Evolutionary conservation across 805 yeast species (phyloP), one percentile per base, ranked within the genome.

Genomic region (Scheffersomyces stipitis): DNA sequence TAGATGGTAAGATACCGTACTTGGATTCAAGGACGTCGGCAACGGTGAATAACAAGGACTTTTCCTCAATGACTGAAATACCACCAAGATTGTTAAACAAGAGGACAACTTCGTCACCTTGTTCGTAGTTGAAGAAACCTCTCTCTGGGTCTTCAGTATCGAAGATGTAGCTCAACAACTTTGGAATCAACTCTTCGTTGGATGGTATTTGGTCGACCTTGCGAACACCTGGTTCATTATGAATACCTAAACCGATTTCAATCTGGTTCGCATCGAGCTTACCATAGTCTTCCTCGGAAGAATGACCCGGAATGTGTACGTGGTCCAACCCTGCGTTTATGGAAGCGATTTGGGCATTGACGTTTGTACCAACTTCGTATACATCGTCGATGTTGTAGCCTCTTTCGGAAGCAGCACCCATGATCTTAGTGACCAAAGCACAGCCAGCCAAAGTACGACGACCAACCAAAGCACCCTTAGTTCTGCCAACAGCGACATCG

Each of bases 61-160:
- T 47, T 29, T 54, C 53, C 42, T 64, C 70, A 20, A 64, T 42
- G 28, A 54, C 52, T 14, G 70, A 54, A 24, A 60, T 54, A 8
- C 70, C 70, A n/a, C 69, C 70, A 24, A 64, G 51, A 29, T 64
- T 64, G 45, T 63, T 64, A 38, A 64, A 40, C 18, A 60, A 52
- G 28, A 64, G 34, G 2, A 57, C 55, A 27, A 64, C 49, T 31
- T 52, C 43, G 40, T 64, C 69, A 16, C 50, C 50, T 9, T 36
- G 28, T 12, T 46, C 54, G 37, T 59, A 60, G 3, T 49, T 26
- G 45, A 64, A 58, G 36, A 49, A 64, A 6, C 59, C 62, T 38
- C 69, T 48, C 23, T 55, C 64, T 5, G 33, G 31, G 30, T 56
- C 61, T 2, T 35, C 33, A 14, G 46, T 48, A 34, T 58, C 58